Percentiles rank a stretch among this genome's conserved stretches.
Evolutionary conservation across 352 stramenopile species (phyloP).

Genomic region (Phytophthora pisi): DNA sequence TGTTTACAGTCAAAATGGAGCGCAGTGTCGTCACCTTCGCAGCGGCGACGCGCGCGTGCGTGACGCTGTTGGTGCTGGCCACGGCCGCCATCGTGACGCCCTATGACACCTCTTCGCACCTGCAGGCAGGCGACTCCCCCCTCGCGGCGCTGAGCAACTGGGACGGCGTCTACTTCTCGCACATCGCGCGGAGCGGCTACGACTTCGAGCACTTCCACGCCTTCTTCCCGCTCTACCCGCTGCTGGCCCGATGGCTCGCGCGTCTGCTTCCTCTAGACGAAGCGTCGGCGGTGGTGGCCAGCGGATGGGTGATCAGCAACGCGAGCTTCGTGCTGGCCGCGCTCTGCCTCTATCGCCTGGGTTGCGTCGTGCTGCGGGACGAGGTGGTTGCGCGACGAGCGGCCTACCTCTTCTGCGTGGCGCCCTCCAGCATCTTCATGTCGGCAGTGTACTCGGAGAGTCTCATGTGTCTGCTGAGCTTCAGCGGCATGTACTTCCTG

Average conservation of each 20-base stretch:
- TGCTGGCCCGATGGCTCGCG: constrained; percentile 50
- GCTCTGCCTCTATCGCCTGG: constrained; percentile 73
- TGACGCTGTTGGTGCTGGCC: constrained; percentile 53
- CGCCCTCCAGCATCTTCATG: constrained; percentile 86
- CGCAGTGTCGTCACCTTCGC: constrained; percentile 54
- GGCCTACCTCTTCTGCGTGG: constrained; percentile 78
- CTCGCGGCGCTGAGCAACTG: constrained; percentile 73
- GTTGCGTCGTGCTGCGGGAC: constrained; percentile 56
- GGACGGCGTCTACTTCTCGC: constrained; percentile 85
- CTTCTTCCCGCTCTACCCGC: constrained; percentile 84
- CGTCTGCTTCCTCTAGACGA: constrained; percentile 27
- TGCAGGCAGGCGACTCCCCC: constrained; percentile 27
- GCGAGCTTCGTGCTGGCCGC: constrained; percentile 72
- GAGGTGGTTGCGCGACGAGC: constrained; percentile 61
- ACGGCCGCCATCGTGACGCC: constrained; percentile 57
- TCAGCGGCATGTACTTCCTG: constrained; percentile 74
- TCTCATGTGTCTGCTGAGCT: constrained; percentile 82
- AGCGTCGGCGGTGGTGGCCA: constrained; percentile 34
- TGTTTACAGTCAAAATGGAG: constrained; percentile 25
- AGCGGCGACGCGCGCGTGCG: constrained; percentile 44
- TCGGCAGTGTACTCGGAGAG: constrained; percentile 83
- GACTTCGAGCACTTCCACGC: constrained; percentile 85
- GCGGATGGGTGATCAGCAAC: constrained; percentile 79
- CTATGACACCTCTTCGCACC: constrained; percentile 73
- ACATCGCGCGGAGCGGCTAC: constrained; percentile 81